Base-by-base conservation (phyloP, 1,284 basidiomycete species). In the Boletus semigastroideus region DNA sequence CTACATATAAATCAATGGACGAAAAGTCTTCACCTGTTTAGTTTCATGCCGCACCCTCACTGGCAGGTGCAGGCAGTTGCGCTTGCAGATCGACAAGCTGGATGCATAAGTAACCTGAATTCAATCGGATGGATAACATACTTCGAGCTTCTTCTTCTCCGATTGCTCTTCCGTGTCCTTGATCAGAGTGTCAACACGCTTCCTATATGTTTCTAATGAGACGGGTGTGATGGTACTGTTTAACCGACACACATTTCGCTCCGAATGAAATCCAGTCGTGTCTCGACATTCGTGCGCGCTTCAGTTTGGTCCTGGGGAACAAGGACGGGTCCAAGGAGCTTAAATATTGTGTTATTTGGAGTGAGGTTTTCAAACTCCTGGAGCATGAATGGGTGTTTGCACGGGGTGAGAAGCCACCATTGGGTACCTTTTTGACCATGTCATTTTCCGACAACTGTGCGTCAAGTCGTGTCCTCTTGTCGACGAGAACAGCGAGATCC, bases 361-460 rank as follows among this genome's bases (percentile, higher is more conserved):
- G 86, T 88, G 51, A 98, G 72, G 25, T 76, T 73, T n/a, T 75
- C 72, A 64, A 98, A 94, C 73, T 98, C 95, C 92, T 96, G 70
- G 53, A 27, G 25, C 13, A 37, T 20, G 9, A 25, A 17, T 48
- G 20, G 43, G 40, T n/a, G 25, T 44, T 10, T 13, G 41, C 14
- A 31, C n/a, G 20, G 12, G 31, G 43, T 30, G 40, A 47, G 30
- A 30, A 41, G 28, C 12, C 39, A 20, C 25, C 25, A 5, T n/a
- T 25, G 25, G 70, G 17, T 51, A 89, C 94, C 83, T 96, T 93
- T 63, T 93, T 85, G 36, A 98, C 96, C 51, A 86, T 77, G 69
- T 95, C 89, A 72, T 96, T 98, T 74, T 98, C 96, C 16, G 87
- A 87, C 44, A 90, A 75, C 68, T 98, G 95, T 0, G 93, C 86